These are phyloP conservation scores for Vicia villosa DNA, from an alignment of 306 rosid genomes.

Conservation along the genomic window DNA sequence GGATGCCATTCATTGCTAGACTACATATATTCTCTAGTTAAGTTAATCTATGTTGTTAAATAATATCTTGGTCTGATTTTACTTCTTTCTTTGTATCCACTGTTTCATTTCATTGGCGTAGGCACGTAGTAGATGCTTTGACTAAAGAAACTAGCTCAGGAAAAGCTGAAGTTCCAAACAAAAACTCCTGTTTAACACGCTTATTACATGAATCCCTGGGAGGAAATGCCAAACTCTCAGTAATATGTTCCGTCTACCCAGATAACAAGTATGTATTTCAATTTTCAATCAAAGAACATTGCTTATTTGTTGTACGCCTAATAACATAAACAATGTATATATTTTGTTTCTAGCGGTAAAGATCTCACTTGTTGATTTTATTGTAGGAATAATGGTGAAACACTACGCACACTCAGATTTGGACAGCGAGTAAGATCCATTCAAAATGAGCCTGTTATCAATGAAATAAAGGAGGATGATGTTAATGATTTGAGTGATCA, in stretches of 20 bases:
- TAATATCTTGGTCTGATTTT: not conserved
- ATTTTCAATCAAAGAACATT: conserved; percentile 4
- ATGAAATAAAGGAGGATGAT: conserved; percentile 85
- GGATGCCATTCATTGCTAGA: conserved; percentile 41
- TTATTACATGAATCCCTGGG: conserved; percentile 79
- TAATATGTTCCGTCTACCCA: conserved; percentile 73
- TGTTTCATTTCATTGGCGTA: conserved; percentile 48
- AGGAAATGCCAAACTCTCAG: conserved; percentile 86
- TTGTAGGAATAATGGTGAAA: conserved; percentile 69
- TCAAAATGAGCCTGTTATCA: conserved; percentile 76
- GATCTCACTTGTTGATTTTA: conserved; percentile 48
- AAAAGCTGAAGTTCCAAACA: conserved; percentile 49
- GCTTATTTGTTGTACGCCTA: conserved; percentile 8
- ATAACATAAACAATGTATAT: conserved; percentile 7
- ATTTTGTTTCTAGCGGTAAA: conserved; percentile 27
- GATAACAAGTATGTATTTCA: conserved; percentile 62
- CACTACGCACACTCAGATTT: conserved; percentile 75
- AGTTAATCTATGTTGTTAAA: conserved; percentile 1
- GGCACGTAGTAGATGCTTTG: conserved; percentile 72
- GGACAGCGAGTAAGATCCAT: conserved; percentile 81
- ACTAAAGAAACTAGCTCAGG: conserved; percentile 53
- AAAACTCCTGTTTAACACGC: conserved; percentile 73
- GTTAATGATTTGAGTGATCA: conserved; percentile 89
- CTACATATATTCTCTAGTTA: not conserved
- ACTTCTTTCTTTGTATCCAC: conserved; percentile 26